Evolutionary conservation across 78 protist species (phyloP), one percentile per base, ranked within the genome.

Genomic region (Bodo saltans): DNA sequence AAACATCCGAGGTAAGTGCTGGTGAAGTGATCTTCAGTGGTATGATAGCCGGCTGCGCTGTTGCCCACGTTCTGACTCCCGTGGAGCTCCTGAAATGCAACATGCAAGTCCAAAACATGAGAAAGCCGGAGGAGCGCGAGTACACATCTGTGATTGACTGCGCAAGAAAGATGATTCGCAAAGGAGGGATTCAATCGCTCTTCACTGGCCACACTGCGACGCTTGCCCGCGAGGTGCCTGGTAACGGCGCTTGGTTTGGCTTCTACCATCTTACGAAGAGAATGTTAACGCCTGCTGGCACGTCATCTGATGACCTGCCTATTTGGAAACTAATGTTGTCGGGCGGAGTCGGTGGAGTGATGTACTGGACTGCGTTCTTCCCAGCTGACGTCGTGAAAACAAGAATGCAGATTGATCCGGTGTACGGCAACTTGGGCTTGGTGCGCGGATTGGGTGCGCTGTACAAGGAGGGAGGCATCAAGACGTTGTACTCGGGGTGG

Each of bases 191-290:
- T 4, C 17, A 68, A 2, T 1, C 35, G 40, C 69, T 76, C 32
- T 76, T 23, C 69, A 76, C 38, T 1, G 81, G 81, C 35, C 81
- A 76, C 81, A 60, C 38, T 27, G 12, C 81, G 30, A 76, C 34
- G 81, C 81, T 76, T 8, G 69, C 42, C 37, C 40, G 81, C 30
- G 81, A 76, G 35, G 12, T 76, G 41, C 81, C 81, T 38, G 81
- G 81, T 26, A 76, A 76, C 52, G 81, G 69, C 34, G 81, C 81
- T 33, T 76, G 81, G 81, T 76, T 30, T 38, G 81, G 81, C 81
- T 23, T 12, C 29, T 76, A 76, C 69, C 69, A 76, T 33, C 8
- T 39, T 29, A 42, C 34, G 41, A 4, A 3, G 47, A 28, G 4
- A 25, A 32, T 39, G 35, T 39, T 76, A 47, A 39, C 3, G 30